These are phyloP conservation scores for Penicillium soppii DNA, from an alignment of 495 filamentous ascomycete genomes.

Conservation along the genomic window DNA sequence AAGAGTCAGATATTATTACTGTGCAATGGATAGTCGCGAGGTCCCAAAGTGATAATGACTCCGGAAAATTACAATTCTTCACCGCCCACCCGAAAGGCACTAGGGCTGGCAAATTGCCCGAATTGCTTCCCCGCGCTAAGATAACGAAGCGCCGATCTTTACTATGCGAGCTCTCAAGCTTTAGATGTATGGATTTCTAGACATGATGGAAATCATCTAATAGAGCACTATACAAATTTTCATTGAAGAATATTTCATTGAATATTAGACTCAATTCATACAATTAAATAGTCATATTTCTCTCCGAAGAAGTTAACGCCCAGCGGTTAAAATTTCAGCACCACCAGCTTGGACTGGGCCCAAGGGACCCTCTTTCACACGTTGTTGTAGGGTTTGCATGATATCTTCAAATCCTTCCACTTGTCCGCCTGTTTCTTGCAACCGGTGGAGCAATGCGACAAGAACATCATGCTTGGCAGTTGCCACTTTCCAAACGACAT, in stretches of 20 bases:
- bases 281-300: not conserved
- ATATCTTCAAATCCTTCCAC: constrained; percentile 45
- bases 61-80: constrained; percentile 8
- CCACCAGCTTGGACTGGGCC: constrained; percentile 34
- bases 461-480: constrained; percentile 59
- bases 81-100: constrained; percentile 5
- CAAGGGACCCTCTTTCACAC: constrained; percentile 45
- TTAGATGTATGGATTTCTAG: too few relatives aligned
- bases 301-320: constrained; percentile 23
- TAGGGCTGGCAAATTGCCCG: constrained; percentile 2
- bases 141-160: constrained; percentile 8
- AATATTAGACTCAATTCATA: not conserved
- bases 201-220: too few relatives aligned
- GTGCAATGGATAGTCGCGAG: not conserved
- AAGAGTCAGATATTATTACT: not conserved
- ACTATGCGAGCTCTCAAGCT: too few relatives aligned
- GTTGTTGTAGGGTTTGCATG: constrained; percentile 39
- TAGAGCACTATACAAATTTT: too few relatives aligned
- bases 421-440: constrained; percentile 31
- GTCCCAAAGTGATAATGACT: not conserved
- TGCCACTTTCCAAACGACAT: constrained; percentile 58
- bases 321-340: constrained; percentile 37
- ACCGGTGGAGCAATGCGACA: constrained; percentile 37
- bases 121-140: constrained; percentile 10
- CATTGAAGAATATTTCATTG: not conserved